These are phyloP conservation scores for Cucurbita maxima DNA, from an alignment of 306 rosid genomes.

Conservation along the genomic window DNA sequence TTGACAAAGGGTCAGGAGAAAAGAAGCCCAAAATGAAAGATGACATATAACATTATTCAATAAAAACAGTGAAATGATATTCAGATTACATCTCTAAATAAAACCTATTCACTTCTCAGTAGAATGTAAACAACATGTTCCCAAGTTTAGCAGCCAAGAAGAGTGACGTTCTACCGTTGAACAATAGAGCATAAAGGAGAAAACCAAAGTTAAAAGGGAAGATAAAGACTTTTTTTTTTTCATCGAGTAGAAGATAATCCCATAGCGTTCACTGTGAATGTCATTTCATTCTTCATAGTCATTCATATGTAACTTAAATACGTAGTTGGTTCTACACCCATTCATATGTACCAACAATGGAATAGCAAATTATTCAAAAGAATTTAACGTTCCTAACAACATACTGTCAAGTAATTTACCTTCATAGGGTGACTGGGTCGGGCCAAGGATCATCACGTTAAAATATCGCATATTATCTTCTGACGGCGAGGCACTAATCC, in stretches of 20 bases:
- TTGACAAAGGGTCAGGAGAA: background rate
- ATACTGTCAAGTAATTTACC: slow-evolving; percentile 22
- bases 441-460: slow-evolving; percentile 97
- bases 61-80: no score
- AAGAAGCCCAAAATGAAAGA: background rate
- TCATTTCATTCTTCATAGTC: no score
- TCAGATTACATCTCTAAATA: background rate
- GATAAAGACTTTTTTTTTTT: background rate
- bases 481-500: slow-evolving; percentile 94
- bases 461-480: slow-evolving; percentile 96
- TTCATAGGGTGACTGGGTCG: slow-evolving; percentile 95
- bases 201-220: background rate
- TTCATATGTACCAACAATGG: background rate
- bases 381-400: background rate
- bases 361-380: background rate
- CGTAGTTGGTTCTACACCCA: background rate
- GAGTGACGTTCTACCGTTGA: no score
- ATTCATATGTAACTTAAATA: background rate
- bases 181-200: background rate
- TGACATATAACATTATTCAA: background rate
- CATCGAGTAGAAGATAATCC: background rate
- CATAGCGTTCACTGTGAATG: background rate
- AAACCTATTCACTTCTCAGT: background rate
- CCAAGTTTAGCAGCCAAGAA: background rate
- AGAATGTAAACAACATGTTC: background rate